Percentiles rank a stretch among this genome's conserved stretches.
phyloP scores from a whole-genome alignment of 2,329 filamentous ascomycete species.

The Penicillium oxalicum region DNA sequence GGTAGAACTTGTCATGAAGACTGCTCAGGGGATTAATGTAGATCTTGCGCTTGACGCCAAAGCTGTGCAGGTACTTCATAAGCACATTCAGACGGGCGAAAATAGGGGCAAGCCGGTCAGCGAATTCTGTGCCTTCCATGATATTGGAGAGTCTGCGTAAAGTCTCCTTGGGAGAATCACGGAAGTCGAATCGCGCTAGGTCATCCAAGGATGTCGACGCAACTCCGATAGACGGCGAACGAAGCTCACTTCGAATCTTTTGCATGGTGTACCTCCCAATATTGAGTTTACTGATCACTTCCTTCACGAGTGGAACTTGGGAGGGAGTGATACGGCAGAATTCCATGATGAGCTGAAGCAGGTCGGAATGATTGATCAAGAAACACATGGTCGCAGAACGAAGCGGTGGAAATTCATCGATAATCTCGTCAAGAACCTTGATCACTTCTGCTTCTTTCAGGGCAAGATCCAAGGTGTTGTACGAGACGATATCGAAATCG shows the following conservation, averaged over 20 bases:
- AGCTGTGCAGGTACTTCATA: slow-evolving; percentile 66
- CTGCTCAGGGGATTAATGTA: slow-evolving; percentile 81
- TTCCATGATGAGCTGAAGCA: slow-evolving; percentile 83
- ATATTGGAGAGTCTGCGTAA: slow-evolving; percentile 57
- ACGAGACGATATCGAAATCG: slow-evolving; percentile 92
- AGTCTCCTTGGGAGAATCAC: slow-evolving; percentile 66
- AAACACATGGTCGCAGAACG: slow-evolving; percentile 73
- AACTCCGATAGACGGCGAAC: slow-evolving; percentile 73
- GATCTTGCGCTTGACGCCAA: slow-evolving; percentile 69
- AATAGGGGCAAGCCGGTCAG: slow-evolving; percentile 48
- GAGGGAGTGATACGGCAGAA: slow-evolving; percentile 71
- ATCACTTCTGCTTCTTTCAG: slow-evolving; percentile 90
- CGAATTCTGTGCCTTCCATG: slow-evolving; percentile 49
- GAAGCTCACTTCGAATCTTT: slow-evolving; percentile 74
- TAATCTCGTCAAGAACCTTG: slow-evolving; percentile 89
- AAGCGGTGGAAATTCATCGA: slow-evolving; percentile 71
- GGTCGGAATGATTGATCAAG: slow-evolving; percentile 79
- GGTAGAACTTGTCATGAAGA: slow-evolving; percentile 86
- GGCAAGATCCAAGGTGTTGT: slow-evolving; percentile 71
- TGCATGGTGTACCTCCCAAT: slow-evolving; percentile 74
- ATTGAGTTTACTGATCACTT: slow-evolving; percentile 80
- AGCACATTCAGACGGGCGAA: slow-evolving; percentile 78
- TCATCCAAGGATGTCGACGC: slow-evolving; percentile 88
- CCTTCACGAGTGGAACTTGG: slow-evolving; percentile 67
- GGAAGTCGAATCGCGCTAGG: slow-evolving; percentile 83